Conservation (phyloP, 1,284 basidiomycete species). For the Veloporphyrellus conicus region DNA sequence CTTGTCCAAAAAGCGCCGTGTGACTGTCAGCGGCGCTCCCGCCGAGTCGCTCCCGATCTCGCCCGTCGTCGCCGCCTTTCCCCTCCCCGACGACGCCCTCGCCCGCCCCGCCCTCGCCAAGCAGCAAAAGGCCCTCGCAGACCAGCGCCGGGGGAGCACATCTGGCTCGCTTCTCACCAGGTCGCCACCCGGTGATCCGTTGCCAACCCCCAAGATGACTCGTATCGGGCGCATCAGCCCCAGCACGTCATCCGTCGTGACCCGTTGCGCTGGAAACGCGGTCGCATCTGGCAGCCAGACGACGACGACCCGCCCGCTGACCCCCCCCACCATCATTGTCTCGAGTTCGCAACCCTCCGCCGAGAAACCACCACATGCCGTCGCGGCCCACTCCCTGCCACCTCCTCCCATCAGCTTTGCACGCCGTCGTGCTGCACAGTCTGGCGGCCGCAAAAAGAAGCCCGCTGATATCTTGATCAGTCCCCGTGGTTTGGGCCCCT, state of each 20-base stretch:
- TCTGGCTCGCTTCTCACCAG: slow-evolving; percentile 26
- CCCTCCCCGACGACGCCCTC: slow-evolving; percentile 54
- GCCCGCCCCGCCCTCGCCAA: slow-evolving; percentile 60
- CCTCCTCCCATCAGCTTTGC: slow-evolving; percentile 72
- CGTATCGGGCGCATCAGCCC: slow-evolving; percentile 39
- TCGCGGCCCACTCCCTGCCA: slow-evolving; percentile 40
- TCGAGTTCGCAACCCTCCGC: slow-evolving; percentile 22
- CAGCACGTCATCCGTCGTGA: slow-evolving; percentile 24
- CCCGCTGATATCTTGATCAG: slow-evolving; percentile 75
- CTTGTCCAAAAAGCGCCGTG: slow-evolving; percentile 66
- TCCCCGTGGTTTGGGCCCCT: slow-evolving; percentile 53
- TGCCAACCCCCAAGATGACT: slow-evolving; percentile 21
- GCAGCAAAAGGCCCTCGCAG: slow-evolving; percentile 61
- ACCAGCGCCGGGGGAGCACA: slow-evolving; percentile 60
- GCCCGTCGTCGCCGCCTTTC: slow-evolving; percentile 61
- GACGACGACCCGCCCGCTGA: slow-evolving; percentile 20
- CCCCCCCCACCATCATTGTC: slow-evolving; percentile 27
- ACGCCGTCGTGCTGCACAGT: slow-evolving; percentile 58
- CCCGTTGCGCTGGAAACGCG: slow-evolving; percentile 29
- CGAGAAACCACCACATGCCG: slow-evolving; percentile 1
- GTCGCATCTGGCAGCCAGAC: slow-evolving; percentile 22
- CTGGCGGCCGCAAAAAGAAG: slow-evolving; percentile 59
- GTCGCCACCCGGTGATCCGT: slow-evolving; percentile 33
- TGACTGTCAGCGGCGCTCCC: slow-evolving; percentile 60
- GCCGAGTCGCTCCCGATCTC: slow-evolving; percentile 46